phyloP scores from a whole-genome alignment of 164 flowering plant species.

The Sextonia rubra region DNA sequence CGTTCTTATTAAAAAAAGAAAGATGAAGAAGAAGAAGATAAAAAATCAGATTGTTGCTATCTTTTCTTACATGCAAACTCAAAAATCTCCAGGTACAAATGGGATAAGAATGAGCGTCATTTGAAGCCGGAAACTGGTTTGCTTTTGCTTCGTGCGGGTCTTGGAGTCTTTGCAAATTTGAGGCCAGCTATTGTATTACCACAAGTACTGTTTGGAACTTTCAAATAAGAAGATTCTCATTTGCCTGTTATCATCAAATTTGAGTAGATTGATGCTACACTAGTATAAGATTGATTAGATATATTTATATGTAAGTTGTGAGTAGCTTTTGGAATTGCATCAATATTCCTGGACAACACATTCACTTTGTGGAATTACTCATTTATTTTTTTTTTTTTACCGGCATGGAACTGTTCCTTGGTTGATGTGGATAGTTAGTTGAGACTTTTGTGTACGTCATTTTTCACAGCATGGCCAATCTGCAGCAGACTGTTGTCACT shows the following conservation, averaged over 20 bases:
- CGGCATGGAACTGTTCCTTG: not conserved
- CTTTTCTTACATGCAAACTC: not conserved
- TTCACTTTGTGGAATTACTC: constrained; percentile 1
- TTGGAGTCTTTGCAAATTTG: constrained; percentile 91
- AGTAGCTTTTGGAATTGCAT: not conserved
- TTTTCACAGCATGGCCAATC: not conserved
- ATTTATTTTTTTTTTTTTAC: not conserved
- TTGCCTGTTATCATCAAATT: not conserved
- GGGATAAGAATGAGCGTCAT: constrained; percentile 85
- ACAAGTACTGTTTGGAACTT: constrained; percentile 44
- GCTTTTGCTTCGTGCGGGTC: constrained; percentile 87
- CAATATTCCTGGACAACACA: not conserved
- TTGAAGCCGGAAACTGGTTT: constrained; percentile 98
- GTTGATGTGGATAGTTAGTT: not conserved
- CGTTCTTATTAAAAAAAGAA: no score
- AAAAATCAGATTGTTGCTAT: no score
- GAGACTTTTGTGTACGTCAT: not conserved
- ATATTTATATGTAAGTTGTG: no score
- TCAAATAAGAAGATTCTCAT: not conserved
- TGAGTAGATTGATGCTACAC: not conserved
- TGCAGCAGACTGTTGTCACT: not conserved
- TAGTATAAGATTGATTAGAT: no score
- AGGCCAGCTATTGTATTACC: constrained; percentile 93
- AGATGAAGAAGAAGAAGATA: no score
- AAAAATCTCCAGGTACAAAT: constrained; percentile 61